phyloP scores from a whole-genome alignment of 2,329 filamentous ascomycete genomes.

The Pyrenophora seminiperda region DNA sequence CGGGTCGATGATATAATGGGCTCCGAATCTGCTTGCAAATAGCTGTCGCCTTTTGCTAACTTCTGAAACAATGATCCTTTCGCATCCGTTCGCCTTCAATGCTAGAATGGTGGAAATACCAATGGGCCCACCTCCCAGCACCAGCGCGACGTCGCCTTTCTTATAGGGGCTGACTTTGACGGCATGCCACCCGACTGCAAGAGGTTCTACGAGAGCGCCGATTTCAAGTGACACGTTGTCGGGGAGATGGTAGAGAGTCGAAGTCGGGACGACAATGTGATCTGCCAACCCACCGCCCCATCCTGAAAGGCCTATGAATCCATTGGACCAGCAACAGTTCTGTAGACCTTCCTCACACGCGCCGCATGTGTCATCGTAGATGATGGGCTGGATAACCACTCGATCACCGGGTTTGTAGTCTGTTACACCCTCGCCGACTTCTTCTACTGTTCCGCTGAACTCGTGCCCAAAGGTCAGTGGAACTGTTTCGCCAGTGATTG shows the following conservation, averaged over 20 bases:
- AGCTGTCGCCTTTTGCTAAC: slow-evolving; percentile 54
- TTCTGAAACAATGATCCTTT: slow-evolving; percentile 60
- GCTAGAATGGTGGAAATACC: slow-evolving; percentile 50
- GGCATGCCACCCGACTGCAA: slow-evolving; percentile 62
- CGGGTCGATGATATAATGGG: slow-evolving; percentile 58
- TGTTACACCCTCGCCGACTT: slow-evolving; percentile 57
- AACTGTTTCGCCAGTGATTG: slow-evolving; percentile 58
- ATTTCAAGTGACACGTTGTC: slow-evolving; percentile 59
- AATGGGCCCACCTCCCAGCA: slow-evolving; percentile 61
- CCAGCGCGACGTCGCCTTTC: slow-evolving; percentile 52
- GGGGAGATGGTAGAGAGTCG: slow-evolving; percentile 55
- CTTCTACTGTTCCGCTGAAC: slow-evolving; percentile 58
- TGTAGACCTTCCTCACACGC: slow-evolving; percentile 59
- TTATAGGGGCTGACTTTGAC: slow-evolving; percentile 58
- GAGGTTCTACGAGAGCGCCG: slow-evolving; percentile 59
- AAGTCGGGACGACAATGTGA: slow-evolving; percentile 57
- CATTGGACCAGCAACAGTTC: slow-evolving; percentile 61
- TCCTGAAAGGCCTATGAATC: slow-evolving; percentile 59
- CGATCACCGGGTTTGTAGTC: slow-evolving; percentile 56
- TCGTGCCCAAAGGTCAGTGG: slow-evolving; percentile 62
- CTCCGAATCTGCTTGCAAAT: slow-evolving; percentile 58
- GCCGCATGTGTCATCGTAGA: slow-evolving; percentile 59
- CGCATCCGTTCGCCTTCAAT: slow-evolving; percentile 38
- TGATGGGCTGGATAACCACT: slow-evolving; percentile 59
- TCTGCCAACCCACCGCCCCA: slow-evolving; percentile 61